A percentile compares a stretch with the other conserved stretches of the same genome.
These are phyloP conservation scores for Saccharomyces mikatae DNA, from an alignment of 805 yeast genomes.

Conservation along the genomic window DNA sequence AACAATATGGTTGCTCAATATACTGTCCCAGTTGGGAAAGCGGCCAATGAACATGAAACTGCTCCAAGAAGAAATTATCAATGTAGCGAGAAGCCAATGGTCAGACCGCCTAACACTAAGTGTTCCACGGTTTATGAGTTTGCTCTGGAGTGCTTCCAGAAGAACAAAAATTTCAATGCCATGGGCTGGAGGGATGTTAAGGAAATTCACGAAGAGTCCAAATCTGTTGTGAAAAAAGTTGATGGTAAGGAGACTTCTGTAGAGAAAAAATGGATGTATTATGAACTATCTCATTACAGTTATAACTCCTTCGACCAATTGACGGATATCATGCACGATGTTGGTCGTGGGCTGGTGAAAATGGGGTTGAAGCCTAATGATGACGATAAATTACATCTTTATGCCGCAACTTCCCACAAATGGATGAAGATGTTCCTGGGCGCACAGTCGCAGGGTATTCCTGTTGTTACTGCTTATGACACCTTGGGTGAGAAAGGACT, in stretches of 20 bases:
- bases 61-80: slow-evolving; percentile 68
- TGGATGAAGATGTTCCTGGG: slow-evolving; percentile 90
- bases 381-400: slow-evolving; percentile 65
- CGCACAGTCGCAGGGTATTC: slow-evolving; percentile 66
- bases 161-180: slow-evolving; percentile 40
- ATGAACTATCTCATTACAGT: slow-evolving; percentile 67
- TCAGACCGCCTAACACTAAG: slow-evolving; percentile 55
- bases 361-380: slow-evolving; percentile 61
- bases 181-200: slow-evolving; percentile 74
- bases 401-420: slow-evolving; percentile 77
- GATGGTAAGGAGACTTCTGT: slow-evolving; percentile 67
- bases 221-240: slow-evolving; percentile 61
- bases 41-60: slow-evolving; percentile 65
- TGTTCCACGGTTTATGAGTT: slow-evolving; percentile 66
- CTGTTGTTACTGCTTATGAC: slow-evolving; percentile 93
- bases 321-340: slow-evolving; percentile 37
- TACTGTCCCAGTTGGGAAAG: slow-evolving; percentile 57
- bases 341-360: slow-evolving; percentile 69
- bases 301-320: slow-evolving; percentile 58
- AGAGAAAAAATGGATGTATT: slow-evolving; percentile 83
- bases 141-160: slow-evolving; percentile 50
- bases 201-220: slow-evolving; percentile 69
- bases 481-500: slow-evolving; percentile 86
- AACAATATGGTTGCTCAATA: slow-evolving; percentile 15
- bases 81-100: slow-evolving; percentile 37